phyloP scores from a whole-genome alignment of 768 basidiomycete genomes.

The Lentinula aciculospora region DNA sequence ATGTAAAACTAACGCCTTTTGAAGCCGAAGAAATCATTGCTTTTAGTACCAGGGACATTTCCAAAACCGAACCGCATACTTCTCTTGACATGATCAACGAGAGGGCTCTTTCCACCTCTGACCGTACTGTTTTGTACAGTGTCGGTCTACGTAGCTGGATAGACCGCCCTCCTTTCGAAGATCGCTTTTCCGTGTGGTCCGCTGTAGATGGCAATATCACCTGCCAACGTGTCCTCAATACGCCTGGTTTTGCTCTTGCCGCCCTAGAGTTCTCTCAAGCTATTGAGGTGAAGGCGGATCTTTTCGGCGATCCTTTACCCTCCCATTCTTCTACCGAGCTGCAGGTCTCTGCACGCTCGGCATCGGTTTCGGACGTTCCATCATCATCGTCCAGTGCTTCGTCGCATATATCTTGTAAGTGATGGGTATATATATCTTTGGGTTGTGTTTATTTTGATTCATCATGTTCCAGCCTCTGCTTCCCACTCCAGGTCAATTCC shows the following conservation, averaged over 20 bases:
- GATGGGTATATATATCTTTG: conserved; percentile 2
- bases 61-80: conserved; percentile 14
- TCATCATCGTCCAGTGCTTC: conserved; percentile 9
- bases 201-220: conserved; percentile 31
- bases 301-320: conserved; percentile 17
- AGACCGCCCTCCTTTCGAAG: conserved; percentile 71
- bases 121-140: conserved; percentile 35
- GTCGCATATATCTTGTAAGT: conserved; percentile 10
- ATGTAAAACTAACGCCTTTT: conserved; percentile 25
- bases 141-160: conserved; percentile 65
- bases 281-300: conserved; percentile 59
- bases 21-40: conserved; percentile 40
- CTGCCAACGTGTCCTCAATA: conserved; percentile 38
- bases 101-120: conserved; percentile 8
- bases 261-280: conserved; percentile 66
- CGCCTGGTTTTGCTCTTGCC: conserved; percentile 50
- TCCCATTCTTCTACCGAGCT: conserved; percentile 2
- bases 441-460: not conserved
- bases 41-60: conserved; percentile 29
- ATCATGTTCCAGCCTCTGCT: not conserved
- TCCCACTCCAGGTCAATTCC: conserved; percentile 3
- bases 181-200: conserved; percentile 54
- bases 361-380: not conserved
- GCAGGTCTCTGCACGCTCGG: not conserved
- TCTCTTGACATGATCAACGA: conserved; percentile 11